A percentile compares a stretch with the other conserved stretches of the same genome.
Conservation (phyloP, 1,284 basidiomycete species). For the Apiotrichum brassicae region DNA sequence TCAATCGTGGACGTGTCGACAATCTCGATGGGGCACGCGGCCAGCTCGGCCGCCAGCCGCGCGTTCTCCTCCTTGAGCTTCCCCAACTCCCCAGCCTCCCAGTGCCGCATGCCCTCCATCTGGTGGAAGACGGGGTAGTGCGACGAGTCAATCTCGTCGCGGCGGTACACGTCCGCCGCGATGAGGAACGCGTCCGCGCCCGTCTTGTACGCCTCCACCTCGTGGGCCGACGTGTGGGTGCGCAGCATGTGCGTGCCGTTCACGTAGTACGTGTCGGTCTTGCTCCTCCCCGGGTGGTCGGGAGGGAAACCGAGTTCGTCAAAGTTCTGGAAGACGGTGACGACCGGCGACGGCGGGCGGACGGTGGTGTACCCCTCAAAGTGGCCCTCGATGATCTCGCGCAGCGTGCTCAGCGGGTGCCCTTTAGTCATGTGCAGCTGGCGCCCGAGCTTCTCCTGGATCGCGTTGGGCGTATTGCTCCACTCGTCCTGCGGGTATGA, state of each 20-base stretch:
- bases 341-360: conserved; percentile 72
- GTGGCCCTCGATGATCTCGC: conserved; percentile 75
- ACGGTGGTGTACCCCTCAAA: conserved; percentile 51
- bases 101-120: conserved; percentile 90
- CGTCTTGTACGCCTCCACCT: conserved; percentile 79
- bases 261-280: conserved; percentile 93
- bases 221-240: conserved; percentile 96
- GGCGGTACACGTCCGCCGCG: conserved; percentile 95
- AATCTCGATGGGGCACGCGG: conserved; percentile 68
- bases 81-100: conserved; percentile 49
- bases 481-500: conserved; percentile 63
- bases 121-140: conserved; percentile 99
- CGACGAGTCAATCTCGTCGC: conserved; percentile 95
- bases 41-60: conserved; percentile 58
- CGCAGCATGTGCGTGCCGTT: conserved; percentile 86
- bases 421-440: conserved; percentile 66
- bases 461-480: conserved; percentile 81
- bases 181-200: conserved; percentile 80
- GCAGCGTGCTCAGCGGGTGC: conserved; percentile 84
- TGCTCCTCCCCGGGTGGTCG: conserved; percentile 86
- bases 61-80: conserved; percentile 49
- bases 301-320: conserved; percentile 89
- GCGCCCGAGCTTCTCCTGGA: conserved; percentile 66
- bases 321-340: conserved; percentile 89
- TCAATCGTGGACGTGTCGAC: conserved; percentile 75